These are phyloP conservation scores for Barnettozyma californica DNA, from an alignment of 805 yeast genomes.

Conservation along the genomic window DNA sequence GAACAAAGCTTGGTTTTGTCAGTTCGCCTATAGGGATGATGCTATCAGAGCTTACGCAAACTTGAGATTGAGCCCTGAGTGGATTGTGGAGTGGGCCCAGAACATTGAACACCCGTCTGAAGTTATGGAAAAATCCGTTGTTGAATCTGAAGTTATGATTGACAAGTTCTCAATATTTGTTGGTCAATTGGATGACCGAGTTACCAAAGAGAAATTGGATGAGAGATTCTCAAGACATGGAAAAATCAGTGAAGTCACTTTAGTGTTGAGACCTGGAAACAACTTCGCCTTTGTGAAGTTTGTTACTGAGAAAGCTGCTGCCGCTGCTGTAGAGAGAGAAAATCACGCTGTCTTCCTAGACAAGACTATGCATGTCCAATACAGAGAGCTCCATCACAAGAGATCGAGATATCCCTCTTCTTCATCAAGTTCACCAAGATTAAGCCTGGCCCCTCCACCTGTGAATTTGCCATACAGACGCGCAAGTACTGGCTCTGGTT, in stretches of 20 bases:
- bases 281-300: conserved; percentile 72
- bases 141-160: conserved; percentile 40
- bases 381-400: conserved; percentile 50
- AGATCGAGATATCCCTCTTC: conserved; percentile 17
- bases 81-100: conserved; percentile 81
- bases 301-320: conserved; percentile 65
- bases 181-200: conserved; percentile 59
- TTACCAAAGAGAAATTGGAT: conserved; percentile 48
- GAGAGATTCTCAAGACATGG: conserved; percentile 69
- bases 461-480: conserved; percentile 52
- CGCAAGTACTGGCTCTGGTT: conserved; percentile 28
- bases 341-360: conserved; percentile 72
- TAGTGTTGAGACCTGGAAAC: conserved; percentile 45
- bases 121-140: conserved; percentile 19
- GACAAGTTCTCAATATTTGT: conserved; percentile 75
- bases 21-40: conserved; percentile 78
- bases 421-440: conserved; percentile 28
- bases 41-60: conserved; percentile 81
- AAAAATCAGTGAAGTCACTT: conserved; percentile 46
- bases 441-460: conserved; percentile 78
- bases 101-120: conserved; percentile 54
- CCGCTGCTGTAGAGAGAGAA: conserved; percentile 80
- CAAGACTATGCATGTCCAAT: conserved; percentile 81
- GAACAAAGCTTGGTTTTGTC: conserved; percentile 60
- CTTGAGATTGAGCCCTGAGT: conserved; percentile 47